phyloP scores from a whole-genome alignment of 768 basidiomycete genomes.

The Suillus hirtellus region DNA sequence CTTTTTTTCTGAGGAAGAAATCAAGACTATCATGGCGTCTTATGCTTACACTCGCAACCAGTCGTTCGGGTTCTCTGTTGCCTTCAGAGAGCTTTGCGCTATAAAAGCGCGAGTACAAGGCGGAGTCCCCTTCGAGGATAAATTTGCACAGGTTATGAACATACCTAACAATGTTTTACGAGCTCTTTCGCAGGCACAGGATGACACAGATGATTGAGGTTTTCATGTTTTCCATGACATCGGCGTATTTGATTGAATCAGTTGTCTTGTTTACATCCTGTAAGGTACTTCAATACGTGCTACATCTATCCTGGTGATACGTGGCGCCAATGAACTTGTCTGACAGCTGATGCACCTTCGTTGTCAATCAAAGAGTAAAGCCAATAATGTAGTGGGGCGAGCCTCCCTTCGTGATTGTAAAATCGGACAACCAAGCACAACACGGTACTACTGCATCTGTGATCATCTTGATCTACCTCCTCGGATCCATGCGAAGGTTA shows the following conservation, averaged over 20 bases:
- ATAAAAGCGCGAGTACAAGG: slow-evolving; percentile 53
- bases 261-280: neutral
- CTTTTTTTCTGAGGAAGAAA: slow-evolving; percentile 33
- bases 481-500: slow-evolving; percentile 61
- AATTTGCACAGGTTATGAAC: slow-evolving; percentile 29
- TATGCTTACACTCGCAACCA: slow-evolving; percentile 42
- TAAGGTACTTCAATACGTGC: neutral
- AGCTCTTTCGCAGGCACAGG: slow-evolving; percentile 19
- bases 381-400: slow-evolving; percentile 20
- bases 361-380: slow-evolving; percentile 49
- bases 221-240: neutral
- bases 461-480: slow-evolving; percentile 62
- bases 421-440: slow-evolving; percentile 83
- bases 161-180: slow-evolving; percentile 23
- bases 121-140: slow-evolving; percentile 18
- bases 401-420: slow-evolving; percentile 88
- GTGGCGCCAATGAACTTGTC: neutral
- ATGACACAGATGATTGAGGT: slow-evolving; percentile 10
- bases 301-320: neutral
- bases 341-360: slow-evolving; percentile 71
- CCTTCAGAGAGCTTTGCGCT: slow-evolving; percentile 49
- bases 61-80: slow-evolving; percentile 53
- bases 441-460: slow-evolving; percentile 78
- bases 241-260: neutral
- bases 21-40: slow-evolving; percentile 50